A percentile compares a stretch with the other conserved stretches of the same genome.
Conservation (phyloP, 371 early-diverging fungal species). For the Choanephora cucurbitarum region DNA sequence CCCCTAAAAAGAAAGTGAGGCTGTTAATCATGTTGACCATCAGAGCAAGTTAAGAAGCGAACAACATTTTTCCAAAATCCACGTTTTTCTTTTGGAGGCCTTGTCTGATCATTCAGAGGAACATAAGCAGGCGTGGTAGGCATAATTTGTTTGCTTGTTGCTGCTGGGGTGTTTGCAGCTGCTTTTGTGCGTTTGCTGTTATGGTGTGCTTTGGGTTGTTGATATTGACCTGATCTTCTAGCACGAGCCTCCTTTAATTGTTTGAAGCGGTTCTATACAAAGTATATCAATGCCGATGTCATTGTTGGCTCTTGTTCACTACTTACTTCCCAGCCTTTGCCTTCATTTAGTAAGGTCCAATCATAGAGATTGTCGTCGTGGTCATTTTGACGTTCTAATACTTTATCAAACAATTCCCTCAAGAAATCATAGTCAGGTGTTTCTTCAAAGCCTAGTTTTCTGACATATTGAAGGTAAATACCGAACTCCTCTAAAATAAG, state of each 20-base stretch:
- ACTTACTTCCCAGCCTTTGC: constrained; percentile 66
- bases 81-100: constrained; percentile 12
- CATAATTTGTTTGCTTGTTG: constrained; percentile 6
- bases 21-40: constrained; percentile 8
- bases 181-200: constrained; percentile 11
- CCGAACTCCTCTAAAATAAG: constrained; percentile 78
- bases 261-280: constrained; percentile 23
- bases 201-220: constrained; percentile 17
- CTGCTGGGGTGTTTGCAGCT: constrained; percentile 5
- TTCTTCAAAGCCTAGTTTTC: constrained; percentile 94
- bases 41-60: constrained; percentile 22
- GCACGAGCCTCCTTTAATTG: constrained; percentile 27
- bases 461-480: constrained; percentile 88
- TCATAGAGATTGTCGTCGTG: constrained; percentile 90
- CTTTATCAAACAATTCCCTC: constrained; percentile 84
- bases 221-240: constrained; percentile 25
- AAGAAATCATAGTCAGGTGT: constrained; percentile 94
- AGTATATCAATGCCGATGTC: background rate
- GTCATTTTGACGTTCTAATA: constrained; percentile 69
- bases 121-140: constrained; percentile 24
- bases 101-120: constrained; percentile 14
- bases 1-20: no score
- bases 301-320: background rate
- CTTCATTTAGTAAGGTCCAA: constrained; percentile 82
- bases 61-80: constrained; percentile 21